Base-by-base conservation (phyloP, 2,329 filamentous ascomycete genomes). In the Sporothrix dimorphospora region DNA sequence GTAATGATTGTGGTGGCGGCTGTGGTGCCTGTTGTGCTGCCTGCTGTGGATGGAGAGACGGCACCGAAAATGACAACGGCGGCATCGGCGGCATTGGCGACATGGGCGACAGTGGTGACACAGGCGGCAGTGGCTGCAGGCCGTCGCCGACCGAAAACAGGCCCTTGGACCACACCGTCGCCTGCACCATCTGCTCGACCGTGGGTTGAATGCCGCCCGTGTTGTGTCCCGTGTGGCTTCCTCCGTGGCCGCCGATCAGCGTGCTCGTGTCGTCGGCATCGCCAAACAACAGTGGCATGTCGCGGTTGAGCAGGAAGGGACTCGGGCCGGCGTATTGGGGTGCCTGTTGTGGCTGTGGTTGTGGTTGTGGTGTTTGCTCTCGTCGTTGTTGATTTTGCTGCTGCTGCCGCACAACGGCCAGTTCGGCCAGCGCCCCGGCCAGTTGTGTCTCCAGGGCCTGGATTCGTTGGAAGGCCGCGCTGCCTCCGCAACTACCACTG, bases 131-230 rank as follows among this genome's bases (percentile, higher is more conserved):
- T 11, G 53, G 57, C 21, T 24, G 38, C 4, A n/a, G 24, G 21
- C 51, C 40, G 24, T 70, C 51, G 19, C 68, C 53, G 24, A 59
- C 38, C 2, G 69, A 21, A 2, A 65, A 51, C 19, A 86, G 77
- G 0, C 83, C 82, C 73, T 86, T 85, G 70, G 85, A 85, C 85
- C 85, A 86, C 1, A 86, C 84, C n/a, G 57, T 61, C 11, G 57
- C 57, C 57, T 61, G 57, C 6, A 61, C 84, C 82, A 87, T 85
- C 63, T 85, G 83, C n/a, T 84, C 83, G 12, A 87, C 78, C 1
- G 34, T 47, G 9, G 45, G 38, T 47, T 40, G 38, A 5, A 65
- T 27, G n/a, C 40, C 21, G n/a, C 34, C 34, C n/a, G n/a, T 65
- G 38, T 7, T 65, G 38, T 16, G 12, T 27, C n/a, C 38, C 0